Base-by-base conservation (phyloP, 2,329 filamentous ascomycete genomes). In the Metarhizium brunneum region DNA sequence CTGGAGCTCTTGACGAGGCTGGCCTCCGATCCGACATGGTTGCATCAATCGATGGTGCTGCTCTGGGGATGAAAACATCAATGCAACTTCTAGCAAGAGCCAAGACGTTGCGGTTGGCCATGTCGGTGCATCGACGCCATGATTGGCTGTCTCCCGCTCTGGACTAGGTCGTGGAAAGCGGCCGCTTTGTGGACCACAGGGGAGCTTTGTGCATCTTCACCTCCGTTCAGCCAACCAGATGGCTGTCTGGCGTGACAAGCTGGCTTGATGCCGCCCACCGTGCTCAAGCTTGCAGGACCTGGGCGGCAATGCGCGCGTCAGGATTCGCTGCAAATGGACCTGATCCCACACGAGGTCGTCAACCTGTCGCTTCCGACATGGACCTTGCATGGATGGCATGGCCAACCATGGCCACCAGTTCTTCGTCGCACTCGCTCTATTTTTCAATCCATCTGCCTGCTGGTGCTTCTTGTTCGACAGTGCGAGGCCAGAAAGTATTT, bases 291-390 rank as follows among this genome's bases (percentile, higher is more conserved):
- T 60, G 61, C 68, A 69, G 69, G 69, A 68, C 58, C 66, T 30
- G 68, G 74, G 76, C 76, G 76, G 76, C 69, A 77, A 78, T 64
- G 65, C 62, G 61, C 55, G 62, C 59, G 35, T 56, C 59, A 51
- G 63, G 65, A 69, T 70, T 70, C 66, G 68, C 62, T 50, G 58
- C 42, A 49, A 35, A 35, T 14, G n/a, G 48, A 50, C 11, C 16
- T 35, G 10, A 35, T 35, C 1, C 25, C 25, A 25, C 25, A 25
- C 25, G 25, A 25, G 25, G 25, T 25, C 25, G 6, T 2, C 32
- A 35, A 35, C 32, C 6, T 35, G 32, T 35, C 32, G 10, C 32
- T 35, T 35, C 32, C 32, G 6, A 35, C 32, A 11, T 35, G 25
- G 25, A 35, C 32, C 10, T 35, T 35, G 32, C 32, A 35, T 35